Base-by-base conservation (phyloP, 31 red algal species). In the Odonthalia washingtoniensis region DNA sequence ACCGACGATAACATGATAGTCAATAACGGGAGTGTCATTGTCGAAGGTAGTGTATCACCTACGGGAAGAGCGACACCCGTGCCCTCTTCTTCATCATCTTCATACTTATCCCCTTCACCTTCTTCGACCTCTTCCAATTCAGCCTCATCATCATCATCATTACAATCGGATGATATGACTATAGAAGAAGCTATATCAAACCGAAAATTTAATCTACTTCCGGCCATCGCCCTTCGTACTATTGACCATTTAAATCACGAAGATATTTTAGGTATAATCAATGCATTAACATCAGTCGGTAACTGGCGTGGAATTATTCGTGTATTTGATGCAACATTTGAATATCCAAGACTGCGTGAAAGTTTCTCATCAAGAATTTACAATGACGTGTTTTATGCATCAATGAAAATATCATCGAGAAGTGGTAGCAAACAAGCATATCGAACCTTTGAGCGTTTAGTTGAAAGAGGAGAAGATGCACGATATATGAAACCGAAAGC, bases 301-400 rank as follows among this genome's bases (percentile, higher is more conserved):
- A 35, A 70, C 4, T 90, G 78, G 37, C 26, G 32, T 12, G 57
- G 34, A 5, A 35, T 60, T 24, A 68, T 90, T 46, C 46, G 44
- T 3, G 65, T 90, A 30, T 82, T 83, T 35, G 78, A 90, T 40
- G 37, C 70, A 14, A 78, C 87, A 3, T 2, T 30, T 14, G 5
- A 32, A 27, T 57, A 72, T 24, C 65, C 43, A n/a, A 38, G 44
- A 16, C 17, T 90, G 28, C 1, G 18, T 6, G 17, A 41, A 1
- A 2, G 74, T 34, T 91, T 91, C 40, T 79, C 89, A 30, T 26
- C 80, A 16, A 52, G 74, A 1, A 85, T 91, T 24, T 85, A 84
- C 27, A 84, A 79, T 33, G 72, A 77, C 32, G 39, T 91, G 5
- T 91, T 91, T 61, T 70, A 77, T 43, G 68, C 89, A 9, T 0